A percentile compares a stretch with the other conserved stretches of the same genome.
Evolutionary conservation across 306 rosid genomes (phyloP).

Genomic region (Inga oerstediana): DNA sequence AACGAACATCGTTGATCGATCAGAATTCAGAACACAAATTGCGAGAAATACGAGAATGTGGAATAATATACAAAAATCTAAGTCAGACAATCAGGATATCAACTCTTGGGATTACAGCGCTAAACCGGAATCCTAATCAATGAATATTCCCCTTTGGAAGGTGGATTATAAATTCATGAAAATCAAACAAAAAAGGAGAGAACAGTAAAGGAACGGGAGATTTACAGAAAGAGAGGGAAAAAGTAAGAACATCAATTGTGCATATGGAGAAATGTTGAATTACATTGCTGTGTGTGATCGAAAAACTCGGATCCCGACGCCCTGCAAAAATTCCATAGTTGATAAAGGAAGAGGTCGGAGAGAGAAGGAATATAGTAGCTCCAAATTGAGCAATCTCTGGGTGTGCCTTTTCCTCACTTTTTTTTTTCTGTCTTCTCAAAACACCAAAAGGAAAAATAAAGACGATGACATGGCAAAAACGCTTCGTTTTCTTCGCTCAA

Average conservation of each 20-base stretch:
- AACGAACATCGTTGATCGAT: conserved; percentile 25
- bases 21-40: conserved; percentile 7
- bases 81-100: conserved; percentile 3
- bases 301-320: conserved; percentile 78
- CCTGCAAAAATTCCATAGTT: conserved; percentile 64
- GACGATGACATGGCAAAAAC: conserved; percentile 52
- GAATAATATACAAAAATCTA: not conserved
- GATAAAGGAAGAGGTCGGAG: not conserved
- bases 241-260: conserved; percentile 40
- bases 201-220: conserved; percentile 8
- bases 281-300: conserved; percentile 48
- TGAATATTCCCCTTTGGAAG: not conserved
- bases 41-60: conserved; percentile 16
- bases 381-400: conserved; percentile 27
- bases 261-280: conserved; percentile 32
- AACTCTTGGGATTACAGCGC: not conserved
- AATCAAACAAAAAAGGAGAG: not conserved
- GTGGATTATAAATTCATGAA: not conserved
- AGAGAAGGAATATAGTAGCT: conserved; percentile 25
- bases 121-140: not conserved
- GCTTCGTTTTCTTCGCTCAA: conserved; percentile 33
- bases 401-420: not conserved
- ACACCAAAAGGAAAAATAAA: not conserved
- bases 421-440: not conserved
- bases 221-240: conserved; percentile 33